Percentiles rank a stretch among this genome's conserved stretches.
phyloP scores from a whole-genome alignment of 495 filamentous ascomycete genomes.

The Hypomontagnella monticulosa region DNA sequence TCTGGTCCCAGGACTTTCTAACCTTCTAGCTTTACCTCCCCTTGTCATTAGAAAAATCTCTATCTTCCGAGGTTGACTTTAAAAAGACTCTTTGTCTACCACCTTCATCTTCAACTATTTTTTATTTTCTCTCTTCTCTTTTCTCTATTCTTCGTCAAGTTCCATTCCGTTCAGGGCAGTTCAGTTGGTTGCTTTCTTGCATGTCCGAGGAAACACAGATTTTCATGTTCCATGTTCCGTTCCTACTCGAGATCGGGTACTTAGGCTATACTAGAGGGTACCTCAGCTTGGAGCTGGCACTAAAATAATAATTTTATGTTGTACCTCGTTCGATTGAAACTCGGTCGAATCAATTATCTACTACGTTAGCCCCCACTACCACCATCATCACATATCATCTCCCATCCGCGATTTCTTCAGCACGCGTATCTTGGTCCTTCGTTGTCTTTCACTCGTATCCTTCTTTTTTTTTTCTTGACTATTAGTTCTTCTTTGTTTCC shows the following conservation, averaged over 20 bases:
- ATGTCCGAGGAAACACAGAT: not conserved
- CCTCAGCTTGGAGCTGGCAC: slow-evolving; percentile 36
- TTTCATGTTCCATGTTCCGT: not conserved
- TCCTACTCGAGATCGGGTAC: slow-evolving; percentile 24
- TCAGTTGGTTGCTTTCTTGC: slow-evolving; percentile 1
- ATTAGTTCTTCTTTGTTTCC: slow-evolving; percentile 18
- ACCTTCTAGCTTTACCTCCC: slow-evolving; percentile 25
- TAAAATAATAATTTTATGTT: slow-evolving; percentile 44
- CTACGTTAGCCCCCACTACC: slow-evolving; percentile 31
- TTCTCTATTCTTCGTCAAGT: not conserved
- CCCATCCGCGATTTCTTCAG: slow-evolving; percentile 40
- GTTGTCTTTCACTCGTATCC: slow-evolving; percentile 21
- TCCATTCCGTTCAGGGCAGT: slow-evolving; percentile 1
- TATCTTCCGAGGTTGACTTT: not conserved
- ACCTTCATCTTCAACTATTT: not conserved
- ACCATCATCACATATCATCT: slow-evolving; percentile 38
- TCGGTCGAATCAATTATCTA: slow-evolving; percentile 15
- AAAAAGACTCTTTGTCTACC: too few species aligned
- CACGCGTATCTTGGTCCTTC: slow-evolving; percentile 41
- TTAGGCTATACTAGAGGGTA: slow-evolving; percentile 40
- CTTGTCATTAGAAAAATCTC: slow-evolving; percentile 16
- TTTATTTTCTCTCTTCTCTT: not conserved
- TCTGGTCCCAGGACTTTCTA: slow-evolving; percentile 1
- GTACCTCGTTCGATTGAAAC: slow-evolving; percentile 45
- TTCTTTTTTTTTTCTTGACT: slow-evolving; percentile 25